Base-by-base conservation (phyloP, 2,329 filamentous ascomycete species). In the Calonectria pteridis region DNA sequence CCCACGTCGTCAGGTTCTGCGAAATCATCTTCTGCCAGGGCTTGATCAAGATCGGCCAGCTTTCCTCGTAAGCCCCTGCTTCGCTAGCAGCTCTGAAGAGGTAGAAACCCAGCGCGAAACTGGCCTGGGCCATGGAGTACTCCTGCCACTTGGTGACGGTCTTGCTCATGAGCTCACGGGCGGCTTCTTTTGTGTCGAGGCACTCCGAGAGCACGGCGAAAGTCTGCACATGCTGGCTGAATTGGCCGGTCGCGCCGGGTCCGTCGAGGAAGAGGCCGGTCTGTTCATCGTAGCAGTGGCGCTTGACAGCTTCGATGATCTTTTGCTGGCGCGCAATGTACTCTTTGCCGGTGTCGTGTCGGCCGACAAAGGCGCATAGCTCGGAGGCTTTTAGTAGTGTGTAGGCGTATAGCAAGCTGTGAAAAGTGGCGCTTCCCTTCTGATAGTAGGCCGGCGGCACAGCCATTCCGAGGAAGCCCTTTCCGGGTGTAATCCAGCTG, bases 11-110 rank as follows among this genome's bases (percentile, higher is more conserved):
- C 33, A 72, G 23, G n/a, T 72, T 72, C 29, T 72, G 49, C n/a
- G 70, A 35, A 40, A 72, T 72, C 70, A 68, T 68, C 65, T 68
- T 64, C 37, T 72, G 49, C 65, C 70, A 72, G 1, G 70, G 70
- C 55, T 43, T 35, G 29, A 72, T 68, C 35, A 72, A 26, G 1
- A 46, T 33, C 5, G 65, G 64, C 70, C 70, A 72, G 58, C 65
- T 68, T 23, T 72, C 65, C 40, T 72, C 70, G 23, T 68, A 68
- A 7, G 68, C 49, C 0, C 65, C 70, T 0, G 70, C 70, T n/a
- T 46, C 70, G 37, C 65, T 72, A 9, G 70, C 70, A 13, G 70
- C 58, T 6, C 65, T 14, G 49, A 68, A 72, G 0, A 72, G 55
- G 37, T 68, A 72, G 37, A 72, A 72, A 35, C 65, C 49, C 58